phyloP scores from a whole-genome alignment of 805 yeast genomes.

The Ogataea henricii region DNA sequence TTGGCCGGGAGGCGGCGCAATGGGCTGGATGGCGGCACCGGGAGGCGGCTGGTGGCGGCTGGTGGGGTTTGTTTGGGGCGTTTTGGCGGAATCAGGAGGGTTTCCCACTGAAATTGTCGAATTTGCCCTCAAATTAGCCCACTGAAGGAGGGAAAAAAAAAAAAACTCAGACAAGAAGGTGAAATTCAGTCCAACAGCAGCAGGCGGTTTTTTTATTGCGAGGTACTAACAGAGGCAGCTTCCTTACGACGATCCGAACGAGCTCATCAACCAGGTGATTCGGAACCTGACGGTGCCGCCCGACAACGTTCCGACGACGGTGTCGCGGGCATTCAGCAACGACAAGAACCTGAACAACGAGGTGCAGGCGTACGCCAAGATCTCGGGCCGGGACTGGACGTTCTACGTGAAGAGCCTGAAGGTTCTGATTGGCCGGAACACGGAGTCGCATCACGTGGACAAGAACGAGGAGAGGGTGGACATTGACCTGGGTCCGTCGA shows the following conservation, averaged over 20 bases:
- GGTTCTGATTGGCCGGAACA: slow-evolving; percentile 84
- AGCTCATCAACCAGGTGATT: slow-evolving; percentile 73
- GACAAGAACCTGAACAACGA: slow-evolving; percentile 68
- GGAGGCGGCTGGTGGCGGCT: not conserved
- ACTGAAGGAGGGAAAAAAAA: too few relatives aligned
- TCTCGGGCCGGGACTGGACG: slow-evolving; percentile 93
- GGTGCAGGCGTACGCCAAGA: slow-evolving; percentile 97
- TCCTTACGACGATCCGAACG: slow-evolving; percentile 57
- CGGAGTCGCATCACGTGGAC: slow-evolving; percentile 38
- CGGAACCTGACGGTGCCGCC: slow-evolving; percentile 70
- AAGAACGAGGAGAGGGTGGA: slow-evolving; percentile 47
- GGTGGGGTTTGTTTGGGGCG: not conserved
- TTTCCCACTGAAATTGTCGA: not conserved
- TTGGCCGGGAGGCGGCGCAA: not conserved
- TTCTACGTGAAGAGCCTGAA: slow-evolving; percentile 80
- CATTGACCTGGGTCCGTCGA: slow-evolving; percentile 95
- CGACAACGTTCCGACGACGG: slow-evolving; percentile 63
- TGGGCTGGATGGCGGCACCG: not conserved
- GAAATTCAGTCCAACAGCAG: not conserved
- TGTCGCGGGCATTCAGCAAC: slow-evolving; percentile 71
- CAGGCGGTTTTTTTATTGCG: not conserved
- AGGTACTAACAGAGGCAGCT: slow-evolving; percentile 15
- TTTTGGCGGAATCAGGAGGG: not conserved
- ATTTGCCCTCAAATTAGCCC: not conserved
- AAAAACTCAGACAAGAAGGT: not conserved